A percentile compares a stretch with the other conserved stretches of the same genome.
Evolutionary conservation across 352 stramenopile genomes (phyloP).

Genomic region (Elongisporangium undulatum): DNA sequence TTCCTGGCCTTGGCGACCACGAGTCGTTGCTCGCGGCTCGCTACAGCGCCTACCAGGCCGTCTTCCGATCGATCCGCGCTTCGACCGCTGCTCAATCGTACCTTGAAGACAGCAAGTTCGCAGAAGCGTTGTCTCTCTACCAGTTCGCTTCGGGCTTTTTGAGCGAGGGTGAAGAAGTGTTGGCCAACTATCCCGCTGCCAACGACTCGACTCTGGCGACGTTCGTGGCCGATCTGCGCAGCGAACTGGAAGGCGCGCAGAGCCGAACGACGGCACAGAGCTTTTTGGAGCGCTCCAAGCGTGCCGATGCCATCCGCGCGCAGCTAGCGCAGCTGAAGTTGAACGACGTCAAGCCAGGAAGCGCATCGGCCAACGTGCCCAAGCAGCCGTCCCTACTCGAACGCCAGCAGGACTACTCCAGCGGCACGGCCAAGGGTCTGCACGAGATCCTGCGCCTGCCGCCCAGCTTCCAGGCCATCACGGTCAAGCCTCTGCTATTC

Average conservation of each 20-base stretch:
- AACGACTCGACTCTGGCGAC: slow-evolving; percentile 61
- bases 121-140: slow-evolving; percentile 65
- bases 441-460: slow-evolving; percentile 61
- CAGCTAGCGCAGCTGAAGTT: slow-evolving; percentile 63
- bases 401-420: slow-evolving; percentile 51
- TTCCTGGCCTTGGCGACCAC: slow-evolving; percentile 51
- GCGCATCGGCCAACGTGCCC: slow-evolving; percentile 29
- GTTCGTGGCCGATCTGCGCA: slow-evolving; percentile 50
- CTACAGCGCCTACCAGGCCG: slow-evolving; percentile 64
- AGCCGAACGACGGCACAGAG: slow-evolving; percentile 69
- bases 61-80: slow-evolving; percentile 65
- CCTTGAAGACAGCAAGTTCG: slow-evolving; percentile 55
- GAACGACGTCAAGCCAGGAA: slow-evolving; percentile 15
- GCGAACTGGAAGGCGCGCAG: slow-evolving; percentile 58
- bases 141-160: slow-evolving; percentile 67
- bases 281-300: slow-evolving; percentile 58
- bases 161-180: slow-evolving; percentile 47
- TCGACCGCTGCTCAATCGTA: slow-evolving; percentile 67
- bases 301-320: slow-evolving; percentile 51
- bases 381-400: slow-evolving; percentile 38
- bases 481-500: slow-evolving; percentile 80
- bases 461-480: slow-evolving; percentile 55
- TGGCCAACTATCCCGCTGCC: slow-evolving; percentile 48
- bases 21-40: slow-evolving; percentile 44
- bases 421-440: slow-evolving; percentile 37